Evolutionary conservation across 2,329 filamentous ascomycete genomes (phyloP), one percentile per base, ranked within the genome.

Genomic region (Coniochaeta sp.): DNA sequence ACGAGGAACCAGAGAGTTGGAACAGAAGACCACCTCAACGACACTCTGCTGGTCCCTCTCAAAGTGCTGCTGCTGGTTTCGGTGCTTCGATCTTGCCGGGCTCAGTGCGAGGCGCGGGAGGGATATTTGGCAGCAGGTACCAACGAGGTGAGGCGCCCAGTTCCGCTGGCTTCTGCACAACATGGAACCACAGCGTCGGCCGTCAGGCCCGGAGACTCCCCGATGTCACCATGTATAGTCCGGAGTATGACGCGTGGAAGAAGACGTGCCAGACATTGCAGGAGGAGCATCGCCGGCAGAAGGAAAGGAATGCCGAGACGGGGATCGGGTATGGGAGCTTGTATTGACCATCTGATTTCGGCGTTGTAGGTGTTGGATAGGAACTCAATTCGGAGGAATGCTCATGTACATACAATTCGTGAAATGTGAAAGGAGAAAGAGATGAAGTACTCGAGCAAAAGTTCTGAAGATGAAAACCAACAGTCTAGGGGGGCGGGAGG

Each of bases 221-320:
- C 7, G 10, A 42, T 14, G 38, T 14, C 12, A 4, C 38, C 9
- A 42, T 42, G 45, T 26, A 28, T 18, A 49, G 47, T 30, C 47
- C 47, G 6, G 7, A 32, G 28, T 49, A 33, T 13, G 10, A 24
- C 12, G 30, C 22, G 13, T 49, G 47, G 47, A 49, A 22, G 30
- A 49, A 35, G 28, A 49, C 12, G 27, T 49, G 47, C 16, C 22
- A 49, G 14, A 49, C 20, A 3, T 6, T 49, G 12, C 47, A 49
- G 30, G 47, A 32, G 5, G 47, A 49, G 20, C 47, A 49, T 35
- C 47, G 47, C 14, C 47, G 31, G 6, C 47, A 49, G 47, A 49
- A 49, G 16, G 30, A 32, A 14, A 35, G 31, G 14, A 49, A 48
- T 13, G 26, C 7, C 2, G 45, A 18, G 28, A 20, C 5, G 4